Base-by-base conservation (phyloP, 768 basidiomycete genomes). In the Suillus occidentalis region DNA sequence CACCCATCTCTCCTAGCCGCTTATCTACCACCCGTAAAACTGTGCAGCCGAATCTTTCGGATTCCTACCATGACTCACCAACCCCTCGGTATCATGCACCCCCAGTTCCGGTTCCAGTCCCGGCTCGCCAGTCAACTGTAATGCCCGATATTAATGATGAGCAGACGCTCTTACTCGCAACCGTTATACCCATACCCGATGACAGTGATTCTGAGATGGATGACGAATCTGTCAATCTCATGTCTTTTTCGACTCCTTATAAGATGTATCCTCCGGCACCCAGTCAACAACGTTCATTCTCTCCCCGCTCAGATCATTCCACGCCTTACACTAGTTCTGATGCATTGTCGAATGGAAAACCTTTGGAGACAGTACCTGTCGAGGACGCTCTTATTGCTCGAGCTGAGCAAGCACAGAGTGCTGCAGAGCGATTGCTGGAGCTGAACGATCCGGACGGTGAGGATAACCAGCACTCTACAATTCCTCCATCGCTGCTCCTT, bases 381-480 rank as follows among this genome's bases (percentile, higher is more conserved):
- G 95, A 96, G 71, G 95, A 97, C 72, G 94, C 89, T 37, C 76
- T 97, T 69, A 85, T 89, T 52, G 92, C 92, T 3, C 86, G 92
- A 61, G 95, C 96, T 2, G 92, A 92, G 69, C 96, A 97, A 73
- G 96, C 96, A 0, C 93, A 95, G 73, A 95, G 93, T 72, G 92
- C 95, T 9, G 96, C 96, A 0, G 90, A 94, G 73, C 85, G 93
- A 58, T 78, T 98, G 34, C 74, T 97, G 45, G 96, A 97, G 74
- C 83, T 97, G 18, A 90, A 92, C 14, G 92, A 94, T 66, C 86
- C 89, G 16, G 92, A 93, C 56, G 89, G 87, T 14, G 87, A 87
- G 60, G 79, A 75, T 62, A 72, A 77, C 63, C 82, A 78, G 52
- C 80, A 85, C 65, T 84, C 86, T 25, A 78, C 82, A 12, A 81